Evolutionary conservation across 768 basidiomycete genomes (phyloP), one percentile per base, ranked within the genome.

Genomic region (Tricholoma sp.): DNA sequence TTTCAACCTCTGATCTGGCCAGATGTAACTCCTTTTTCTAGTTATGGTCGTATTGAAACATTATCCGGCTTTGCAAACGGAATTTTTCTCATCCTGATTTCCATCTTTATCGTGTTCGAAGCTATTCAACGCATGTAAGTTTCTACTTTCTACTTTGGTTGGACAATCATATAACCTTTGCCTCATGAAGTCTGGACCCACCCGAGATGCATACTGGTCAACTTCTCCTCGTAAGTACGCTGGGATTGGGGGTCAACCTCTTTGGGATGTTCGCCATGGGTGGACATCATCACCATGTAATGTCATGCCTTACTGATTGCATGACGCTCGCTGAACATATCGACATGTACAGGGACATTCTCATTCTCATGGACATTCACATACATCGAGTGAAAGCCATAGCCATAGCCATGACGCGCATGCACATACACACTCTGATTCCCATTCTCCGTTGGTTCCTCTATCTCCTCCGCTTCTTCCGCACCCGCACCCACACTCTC

Each of bases 191-290:
- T 39, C 66, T 96, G 63, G 89, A 96, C 60, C 95, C 97, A 18
- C 97, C 97, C 1, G 94, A 98, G 65, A 99, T 99, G 94, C 95
- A 93, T 63, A 97, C 94, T 2, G 89, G 82, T 59, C 96, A 98
- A 65, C 78, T 99, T 0, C 71, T 99, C 39, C 76, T 97, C 1
- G 89, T 99, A 52, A 96, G 93, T 59, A 82, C 86, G 4, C 70
- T 98, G 28, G 97, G 97, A 7, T 75, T 99, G 9, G 93, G 79
- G 1, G 94, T 99, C 48, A 99, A 99, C 69, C 73, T 99, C 17
- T 98, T 98, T 63, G 97, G 97, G 36, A 97, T 99, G 94, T 91
- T 94, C 67, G 97, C 97, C 1, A 99, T 97, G 80, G 97, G 97
- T 4, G 94, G 94, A 3, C 93, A 95, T 68, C 88, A 89, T 66